These are phyloP conservation scores for Aspergillus leporis DNA, from an alignment of 495 filamentous ascomycete genomes.

Conservation along the genomic window DNA sequence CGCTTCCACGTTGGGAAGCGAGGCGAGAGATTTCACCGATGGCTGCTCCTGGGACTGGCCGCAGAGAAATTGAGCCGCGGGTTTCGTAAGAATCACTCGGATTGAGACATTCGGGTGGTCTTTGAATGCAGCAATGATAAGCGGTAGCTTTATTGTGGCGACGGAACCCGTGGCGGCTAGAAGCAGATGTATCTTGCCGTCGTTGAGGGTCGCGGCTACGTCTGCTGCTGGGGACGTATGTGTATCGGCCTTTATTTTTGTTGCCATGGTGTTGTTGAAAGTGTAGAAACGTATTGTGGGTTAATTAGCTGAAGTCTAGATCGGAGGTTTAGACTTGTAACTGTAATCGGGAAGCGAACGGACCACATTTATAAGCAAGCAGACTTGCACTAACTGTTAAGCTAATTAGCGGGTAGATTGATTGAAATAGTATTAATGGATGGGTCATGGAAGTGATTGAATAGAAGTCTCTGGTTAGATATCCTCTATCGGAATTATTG, in stretches of 20 bases:
- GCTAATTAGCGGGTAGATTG: no score
- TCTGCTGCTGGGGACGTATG: not conserved
- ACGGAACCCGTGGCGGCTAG: slow-evolving; percentile 77
- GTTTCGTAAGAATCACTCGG: slow-evolving; percentile 72
- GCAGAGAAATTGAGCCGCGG: slow-evolving; percentile 68
- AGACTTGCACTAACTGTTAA: no score
- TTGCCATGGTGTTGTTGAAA: not conserved
- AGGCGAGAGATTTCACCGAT: slow-evolving; percentile 47
- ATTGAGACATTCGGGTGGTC: slow-evolving; percentile 62
- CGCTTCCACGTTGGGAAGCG: slow-evolving; percentile 62
- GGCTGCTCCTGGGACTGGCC: slow-evolving; percentile 74
- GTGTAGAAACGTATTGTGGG: not conserved
- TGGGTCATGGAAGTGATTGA: no score
- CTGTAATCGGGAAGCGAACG: not conserved
- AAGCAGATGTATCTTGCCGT: slow-evolving; percentile 74
- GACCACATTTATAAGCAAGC: no score
- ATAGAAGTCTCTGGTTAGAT: no score
- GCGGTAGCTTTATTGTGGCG: slow-evolving; percentile 86
- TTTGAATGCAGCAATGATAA: slow-evolving; percentile 63
- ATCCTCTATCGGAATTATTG: no score
- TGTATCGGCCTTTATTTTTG: not conserved
- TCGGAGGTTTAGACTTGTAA: not conserved
- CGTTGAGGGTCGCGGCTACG: slow-evolving; percentile 26
- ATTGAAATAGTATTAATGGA: no score
- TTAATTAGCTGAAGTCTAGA: not conserved